phyloP scores from a whole-genome alignment of 2,329 filamentous ascomycete species.

The Penicillium vulpinum region DNA sequence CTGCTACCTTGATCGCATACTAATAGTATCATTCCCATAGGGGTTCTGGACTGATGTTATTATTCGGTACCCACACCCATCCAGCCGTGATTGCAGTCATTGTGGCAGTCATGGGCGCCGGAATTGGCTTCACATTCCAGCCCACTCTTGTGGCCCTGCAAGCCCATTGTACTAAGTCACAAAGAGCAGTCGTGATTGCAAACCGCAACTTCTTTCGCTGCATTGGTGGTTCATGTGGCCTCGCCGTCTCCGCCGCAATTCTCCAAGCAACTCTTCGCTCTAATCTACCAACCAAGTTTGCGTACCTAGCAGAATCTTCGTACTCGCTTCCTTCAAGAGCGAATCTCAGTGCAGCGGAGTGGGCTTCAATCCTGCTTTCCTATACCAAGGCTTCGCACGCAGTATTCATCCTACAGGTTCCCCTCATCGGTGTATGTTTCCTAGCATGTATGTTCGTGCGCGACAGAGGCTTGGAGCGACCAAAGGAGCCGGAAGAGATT shows the following conservation, averaged over 20 bases:
- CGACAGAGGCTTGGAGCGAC: conserved; percentile 49
- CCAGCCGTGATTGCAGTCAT: conserved; percentile 53
- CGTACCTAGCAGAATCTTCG: conserved; percentile 41
- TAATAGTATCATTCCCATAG: conserved; percentile 18
- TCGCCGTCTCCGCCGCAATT: conserved; percentile 59
- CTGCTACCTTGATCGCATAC: neutral
- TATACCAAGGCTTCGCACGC: conserved; percentile 57
- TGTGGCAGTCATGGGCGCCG: conserved; percentile 54
- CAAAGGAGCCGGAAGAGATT: conserved; percentile 33
- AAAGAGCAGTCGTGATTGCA: conserved; percentile 63
- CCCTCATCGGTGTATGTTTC: conserved; percentile 54
- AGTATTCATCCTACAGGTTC: conserved; percentile 60
- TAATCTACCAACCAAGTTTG: conserved; percentile 42
- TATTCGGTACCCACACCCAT: conserved; percentile 50
- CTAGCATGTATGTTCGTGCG: conserved; percentile 54
- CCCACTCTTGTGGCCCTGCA: conserved; percentile 59
- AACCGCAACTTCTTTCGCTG: conserved; percentile 64
- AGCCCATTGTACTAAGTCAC: conserved; percentile 56
- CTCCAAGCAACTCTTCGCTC: conserved; percentile 41
- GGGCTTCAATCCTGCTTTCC: conserved; percentile 48
- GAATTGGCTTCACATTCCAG: conserved; percentile 56
- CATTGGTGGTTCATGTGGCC: conserved; percentile 58
- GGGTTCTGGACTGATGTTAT: conserved; percentile 54
- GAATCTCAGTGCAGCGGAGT: conserved; percentile 35
- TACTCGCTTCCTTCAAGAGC: conserved; percentile 38